These are phyloP conservation scores for Hypoxylon lienhwacheense DNA, from an alignment of 495 filamentous ascomycete genomes.

Conservation along the genomic window DNA sequence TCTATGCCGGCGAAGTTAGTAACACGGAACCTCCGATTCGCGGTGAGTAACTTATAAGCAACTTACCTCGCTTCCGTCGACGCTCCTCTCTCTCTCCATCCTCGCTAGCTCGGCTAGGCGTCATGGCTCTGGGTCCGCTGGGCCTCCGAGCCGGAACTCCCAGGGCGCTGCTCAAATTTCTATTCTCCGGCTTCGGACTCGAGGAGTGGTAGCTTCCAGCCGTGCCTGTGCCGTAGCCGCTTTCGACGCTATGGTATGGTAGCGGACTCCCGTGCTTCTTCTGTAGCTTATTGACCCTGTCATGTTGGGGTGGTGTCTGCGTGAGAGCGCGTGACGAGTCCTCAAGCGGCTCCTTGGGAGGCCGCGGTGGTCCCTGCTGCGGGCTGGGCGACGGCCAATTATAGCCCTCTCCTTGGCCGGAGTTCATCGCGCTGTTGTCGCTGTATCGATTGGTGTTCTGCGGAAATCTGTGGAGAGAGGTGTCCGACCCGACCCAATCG, in stretches of 20 bases:
- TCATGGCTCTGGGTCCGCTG: constrained; percentile 57
- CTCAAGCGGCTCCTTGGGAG: constrained; percentile 57
- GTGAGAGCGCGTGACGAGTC: constrained; percentile 27
- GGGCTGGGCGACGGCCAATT: constrained; percentile 47
- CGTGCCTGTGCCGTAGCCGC: constrained; percentile 49
- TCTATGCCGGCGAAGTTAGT: constrained; percentile 42
- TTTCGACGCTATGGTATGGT: constrained; percentile 53
- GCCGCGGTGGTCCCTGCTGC: constrained; percentile 49
- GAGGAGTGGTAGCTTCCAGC: constrained; percentile 46
- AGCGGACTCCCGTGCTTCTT: constrained; percentile 45
- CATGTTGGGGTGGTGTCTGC: constrained; percentile 41
- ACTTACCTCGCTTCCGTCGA: constrained; percentile 56
- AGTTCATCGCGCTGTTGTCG: constrained; percentile 42
- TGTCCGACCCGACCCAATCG: constrained; percentile 70
- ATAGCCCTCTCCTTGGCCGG: constrained; percentile 41
- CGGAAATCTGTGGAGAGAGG: constrained; percentile 50
- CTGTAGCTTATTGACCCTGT: constrained; percentile 48
- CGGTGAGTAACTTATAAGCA: background rate
- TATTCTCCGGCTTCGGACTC: constrained; percentile 50
- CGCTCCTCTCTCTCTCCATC: constrained; percentile 46
- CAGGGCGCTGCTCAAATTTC: constrained; percentile 49
- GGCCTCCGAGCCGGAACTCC: constrained; percentile 48
- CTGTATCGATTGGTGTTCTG: constrained; percentile 49
- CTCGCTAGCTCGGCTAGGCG: constrained; percentile 44
- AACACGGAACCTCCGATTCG: background rate